Evolutionary conservation across 2,329 filamentous ascomycete species (phyloP), one percentile per base, ranked within the genome.

Genomic region (Geosmithia putterillii): DNA sequence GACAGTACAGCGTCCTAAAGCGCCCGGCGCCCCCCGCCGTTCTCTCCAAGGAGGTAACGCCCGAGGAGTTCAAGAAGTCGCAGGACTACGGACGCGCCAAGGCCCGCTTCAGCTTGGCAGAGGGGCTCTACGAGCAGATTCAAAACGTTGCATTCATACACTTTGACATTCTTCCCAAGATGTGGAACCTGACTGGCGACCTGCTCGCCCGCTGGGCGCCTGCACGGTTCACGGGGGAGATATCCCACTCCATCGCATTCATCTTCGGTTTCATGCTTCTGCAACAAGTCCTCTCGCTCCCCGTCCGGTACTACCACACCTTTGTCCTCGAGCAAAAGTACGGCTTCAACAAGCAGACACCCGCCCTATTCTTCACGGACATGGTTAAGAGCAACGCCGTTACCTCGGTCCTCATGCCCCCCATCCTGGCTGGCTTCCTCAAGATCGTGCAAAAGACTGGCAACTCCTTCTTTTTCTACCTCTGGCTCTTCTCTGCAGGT

Each of bases 331-430:
- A 98, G 65, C 89, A 95, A 66, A 85, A 87, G 59, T 98, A 94
- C 55, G 92, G 92, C 41, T 98, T 98, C 77, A 98, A 98, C 67
- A 98, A 98, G 70, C 88, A 95, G 72, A 96, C 92, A 0, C 69
- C 87, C 44, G 81, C 80, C 62, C 73, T 96, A 23, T 98, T 90
- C 73, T 59, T 95, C 43, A 85, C 78, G 54, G 92, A 98, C 61
- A 80, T 95, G 68, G 62, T 96, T 67, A 98, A 98, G 73, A 81
- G 83, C 25, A 88, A 95, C 62, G 73, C 86, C 52, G 75, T 98
- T 46, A 79, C 81, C 42, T 73, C 94, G 51, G 79, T 78, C 40
- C 74, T 98, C 46, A 83, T 86, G 47, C 81, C 87, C 42, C 92
- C 94, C 1, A 83, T 98, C 52, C 83, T 95, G 49, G 85, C 86